These are phyloP conservation scores for Hygrocybe coccinea DNA, from an alignment of 768 basidiomycete genomes.

Conservation along the genomic window DNA sequence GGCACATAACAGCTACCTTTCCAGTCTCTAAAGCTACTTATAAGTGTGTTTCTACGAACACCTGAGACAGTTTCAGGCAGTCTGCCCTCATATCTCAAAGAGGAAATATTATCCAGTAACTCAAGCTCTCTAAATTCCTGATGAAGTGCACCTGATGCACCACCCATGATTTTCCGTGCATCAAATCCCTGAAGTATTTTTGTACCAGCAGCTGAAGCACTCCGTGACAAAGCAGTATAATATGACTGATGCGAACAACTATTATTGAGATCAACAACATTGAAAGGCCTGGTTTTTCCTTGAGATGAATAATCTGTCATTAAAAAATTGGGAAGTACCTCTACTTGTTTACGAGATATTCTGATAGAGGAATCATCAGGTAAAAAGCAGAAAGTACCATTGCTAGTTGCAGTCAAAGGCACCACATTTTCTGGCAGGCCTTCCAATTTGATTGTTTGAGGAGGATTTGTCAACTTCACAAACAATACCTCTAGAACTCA, in stretches of 20 bases:
- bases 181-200: constrained; percentile 25
- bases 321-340: constrained; percentile 26
- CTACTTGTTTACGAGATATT: constrained; percentile 19
- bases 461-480: constrained; percentile 16
- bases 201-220: constrained; percentile 19
- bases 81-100: constrained; percentile 8
- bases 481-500: constrained; percentile 16
- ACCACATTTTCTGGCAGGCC: constrained; percentile 16
- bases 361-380: constrained; percentile 16
- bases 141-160: constrained; percentile 11
- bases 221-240: constrained; percentile 18
- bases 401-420: constrained; percentile 17
- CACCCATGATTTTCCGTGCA: constrained; percentile 13
- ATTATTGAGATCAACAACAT: constrained; percentile 24
- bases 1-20: constrained; percentile 6
- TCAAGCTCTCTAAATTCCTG: constrained; percentile 21
- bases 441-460: background rate
- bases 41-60: background rate
- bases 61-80: background rate
- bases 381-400: constrained; percentile 8
- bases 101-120: constrained; percentile 20
- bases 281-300: constrained; percentile 20
- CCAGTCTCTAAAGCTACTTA: background rate
- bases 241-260: constrained; percentile 11
- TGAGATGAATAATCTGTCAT: constrained; percentile 28